Conservation (phyloP, 495 filamentous ascomycete species). For the Talaromyces proteolyticus region DNA sequence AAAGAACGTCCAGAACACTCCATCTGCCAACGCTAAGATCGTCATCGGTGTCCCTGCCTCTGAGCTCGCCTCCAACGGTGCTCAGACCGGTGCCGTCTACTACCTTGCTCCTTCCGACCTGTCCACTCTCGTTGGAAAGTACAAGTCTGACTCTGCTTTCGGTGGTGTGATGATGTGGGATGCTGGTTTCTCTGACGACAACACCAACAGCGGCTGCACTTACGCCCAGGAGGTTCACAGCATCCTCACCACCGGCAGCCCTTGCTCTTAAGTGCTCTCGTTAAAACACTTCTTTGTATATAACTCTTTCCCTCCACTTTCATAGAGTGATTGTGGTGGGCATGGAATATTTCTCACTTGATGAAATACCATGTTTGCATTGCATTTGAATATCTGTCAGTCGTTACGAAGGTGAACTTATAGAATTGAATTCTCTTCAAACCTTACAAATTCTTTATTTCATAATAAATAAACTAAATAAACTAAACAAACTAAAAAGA, state of each 20-base stretch:
- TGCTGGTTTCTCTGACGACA: conserved; percentile 36
- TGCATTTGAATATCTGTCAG: neutral
- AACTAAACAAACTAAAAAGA: too few relatives aligned
- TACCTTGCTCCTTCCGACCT: conserved; percentile 36
- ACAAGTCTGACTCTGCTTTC: conserved; percentile 29
- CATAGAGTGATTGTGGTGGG: conserved; percentile 4
- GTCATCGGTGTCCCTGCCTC: conserved; percentile 45
- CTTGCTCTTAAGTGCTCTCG: neutral
- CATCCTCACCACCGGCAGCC: conserved; percentile 17
- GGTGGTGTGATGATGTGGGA: conserved; percentile 54
- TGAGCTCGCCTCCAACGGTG: conserved; percentile 9
- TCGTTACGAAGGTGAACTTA: neutral
- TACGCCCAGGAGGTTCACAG: conserved; percentile 32
- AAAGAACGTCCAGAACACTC: conserved; percentile 26
- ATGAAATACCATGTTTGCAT: conserved; percentile 1
- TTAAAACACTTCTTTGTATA: neutral
- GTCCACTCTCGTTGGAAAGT: conserved; percentile 20
- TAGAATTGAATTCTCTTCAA: neutral
- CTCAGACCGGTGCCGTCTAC: conserved; percentile 27
- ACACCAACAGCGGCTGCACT: conserved; percentile 32
- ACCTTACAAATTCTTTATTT: neutral
- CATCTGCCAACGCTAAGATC: conserved; percentile 34
- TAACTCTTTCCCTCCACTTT: neutral
- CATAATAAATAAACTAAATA: neutral
- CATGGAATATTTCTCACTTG: neutral